Percentiles rank a stretch among this genome's conserved stretches.
These are phyloP conservation scores for Arabidopsis lyrata DNA, from an alignment of 441 rosid species.

Conservation along the genomic window DNA sequence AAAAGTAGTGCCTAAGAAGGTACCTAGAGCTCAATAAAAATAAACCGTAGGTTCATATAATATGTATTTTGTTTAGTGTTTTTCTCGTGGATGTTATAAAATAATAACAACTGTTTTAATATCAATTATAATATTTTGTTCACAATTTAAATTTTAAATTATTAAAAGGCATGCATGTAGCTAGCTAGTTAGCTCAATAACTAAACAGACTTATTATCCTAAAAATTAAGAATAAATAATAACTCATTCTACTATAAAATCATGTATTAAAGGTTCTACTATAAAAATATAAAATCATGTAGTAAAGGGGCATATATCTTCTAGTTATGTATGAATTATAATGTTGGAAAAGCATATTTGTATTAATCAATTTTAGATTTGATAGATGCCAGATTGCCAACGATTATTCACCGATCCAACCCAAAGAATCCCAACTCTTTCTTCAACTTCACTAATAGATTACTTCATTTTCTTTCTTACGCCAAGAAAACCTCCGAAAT, in stretches of 20 bases:
- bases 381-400: slow-evolving; percentile 48
- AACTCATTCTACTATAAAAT: neutral
- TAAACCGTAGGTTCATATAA: neutral
- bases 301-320: neutral
- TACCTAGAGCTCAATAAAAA: slow-evolving; percentile 23
- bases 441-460: slow-evolving; percentile 70
- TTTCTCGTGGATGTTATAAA: slow-evolving; percentile 4
- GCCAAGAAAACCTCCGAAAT: slow-evolving; percentile 51
- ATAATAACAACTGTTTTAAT: slow-evolving; percentile 30
- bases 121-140: neutral
- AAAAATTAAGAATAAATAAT: neutral
- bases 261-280: neutral
- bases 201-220: neutral
- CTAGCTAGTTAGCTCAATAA: neutral
- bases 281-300: too few species aligned
- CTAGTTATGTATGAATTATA: neutral
- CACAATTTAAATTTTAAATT: neutral
- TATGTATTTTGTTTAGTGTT: slow-evolving; percentile 23
- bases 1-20: slow-evolving; percentile 12
- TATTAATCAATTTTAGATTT: neutral
- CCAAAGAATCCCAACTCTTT: slow-evolving; percentile 65
- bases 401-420: slow-evolving; percentile 71
- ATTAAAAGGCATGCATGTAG: too few species aligned
- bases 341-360: slow-evolving; percentile 4
- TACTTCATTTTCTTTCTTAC: slow-evolving; percentile 41